These are phyloP conservation scores for Crassisporium funariophilum DNA, from an alignment of 768 basidiomycete species.

Conservation along the genomic window DNA sequence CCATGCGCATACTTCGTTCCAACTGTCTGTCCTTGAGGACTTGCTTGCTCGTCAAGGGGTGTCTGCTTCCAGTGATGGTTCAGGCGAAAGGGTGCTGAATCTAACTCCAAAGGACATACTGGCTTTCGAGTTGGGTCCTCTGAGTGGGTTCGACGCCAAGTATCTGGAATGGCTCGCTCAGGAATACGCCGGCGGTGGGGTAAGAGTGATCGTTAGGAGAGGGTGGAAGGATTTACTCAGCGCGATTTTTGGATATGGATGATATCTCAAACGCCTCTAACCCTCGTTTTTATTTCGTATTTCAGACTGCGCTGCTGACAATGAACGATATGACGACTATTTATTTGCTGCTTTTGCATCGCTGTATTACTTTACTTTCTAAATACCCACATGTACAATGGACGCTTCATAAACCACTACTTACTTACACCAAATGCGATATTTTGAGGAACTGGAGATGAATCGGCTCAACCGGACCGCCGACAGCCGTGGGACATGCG, in stretches of 20 bases:
- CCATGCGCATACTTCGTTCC: slow-evolving; percentile 64
- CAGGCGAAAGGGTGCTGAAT: slow-evolving; percentile 33
- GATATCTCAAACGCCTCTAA: neutral
- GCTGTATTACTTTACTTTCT: no score
- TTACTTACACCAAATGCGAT: no score
- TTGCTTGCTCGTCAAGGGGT: slow-evolving; percentile 12
- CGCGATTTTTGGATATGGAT: slow-evolving; percentile 47
- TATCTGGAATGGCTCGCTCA: slow-evolving; percentile 79
- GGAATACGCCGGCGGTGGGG: slow-evolving; percentile 60
- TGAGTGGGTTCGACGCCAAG: slow-evolving; percentile 69
- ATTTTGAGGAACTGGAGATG: no score
- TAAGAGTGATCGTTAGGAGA: slow-evolving; percentile 41
- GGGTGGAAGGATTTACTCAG: slow-evolving; percentile 54
- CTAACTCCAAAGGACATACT: slow-evolving; percentile 65
- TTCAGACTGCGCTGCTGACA: no score
- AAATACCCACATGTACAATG: no score
- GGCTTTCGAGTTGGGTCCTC: slow-evolving; percentile 71
- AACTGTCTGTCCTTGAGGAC: slow-evolving; percentile 46
- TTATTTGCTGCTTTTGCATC: no score
- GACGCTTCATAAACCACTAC: no score
- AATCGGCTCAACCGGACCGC: no score
- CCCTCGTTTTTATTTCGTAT: neutral
- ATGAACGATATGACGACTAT: neutral
- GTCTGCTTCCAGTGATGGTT: slow-evolving; percentile 1
- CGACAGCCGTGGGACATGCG: no score